Conservation (phyloP, 768 basidiomycete species). For the Kwoniella shandongensis region DNA sequence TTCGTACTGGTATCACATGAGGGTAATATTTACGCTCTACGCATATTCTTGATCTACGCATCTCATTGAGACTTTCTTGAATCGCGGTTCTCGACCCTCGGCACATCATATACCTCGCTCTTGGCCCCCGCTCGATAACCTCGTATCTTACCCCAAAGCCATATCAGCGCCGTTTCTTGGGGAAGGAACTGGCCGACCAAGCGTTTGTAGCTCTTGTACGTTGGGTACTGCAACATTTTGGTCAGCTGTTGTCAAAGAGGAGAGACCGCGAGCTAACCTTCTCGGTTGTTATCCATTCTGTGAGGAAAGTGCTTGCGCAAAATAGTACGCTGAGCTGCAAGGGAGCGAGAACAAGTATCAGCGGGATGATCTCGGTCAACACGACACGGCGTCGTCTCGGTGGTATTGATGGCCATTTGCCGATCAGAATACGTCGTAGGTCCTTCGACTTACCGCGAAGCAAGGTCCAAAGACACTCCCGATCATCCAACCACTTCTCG, state of each 20-base stretch:
- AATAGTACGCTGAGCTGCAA: conserved; percentile 65
- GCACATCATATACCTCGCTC: conserved; percentile 55
- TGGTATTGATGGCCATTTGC: not conserved
- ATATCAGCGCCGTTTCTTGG: conserved; percentile 45
- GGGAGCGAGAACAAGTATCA: conserved; percentile 18
- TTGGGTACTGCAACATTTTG: conserved; percentile 32
- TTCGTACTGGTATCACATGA: too few species aligned
- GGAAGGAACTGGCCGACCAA: conserved; percentile 80
- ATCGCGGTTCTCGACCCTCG: not conserved
- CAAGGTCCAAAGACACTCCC: conserved; percentile 41
- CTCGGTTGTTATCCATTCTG: conserved; percentile 71
- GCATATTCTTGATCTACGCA: too few species aligned
- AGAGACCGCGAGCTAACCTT: conserved; percentile 57
- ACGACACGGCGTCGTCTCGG: too few species aligned
- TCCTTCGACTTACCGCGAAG: conserved; percentile 41
- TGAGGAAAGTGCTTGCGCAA: conserved; percentile 71
- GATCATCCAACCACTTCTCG: conserved; percentile 38
- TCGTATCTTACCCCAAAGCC: conserved; percentile 53
- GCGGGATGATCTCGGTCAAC: conserved; percentile 41
- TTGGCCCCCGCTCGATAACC: conserved; percentile 56
- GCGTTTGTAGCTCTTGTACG: conserved; percentile 68
- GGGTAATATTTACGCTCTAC: too few species aligned
- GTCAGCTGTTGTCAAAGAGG: conserved; percentile 4
- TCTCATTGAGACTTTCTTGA: too few species aligned
- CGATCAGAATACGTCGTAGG: not conserved